Conservation (phyloP, 1,284 basidiomycete species). For the Trametes polyzona region DNA sequence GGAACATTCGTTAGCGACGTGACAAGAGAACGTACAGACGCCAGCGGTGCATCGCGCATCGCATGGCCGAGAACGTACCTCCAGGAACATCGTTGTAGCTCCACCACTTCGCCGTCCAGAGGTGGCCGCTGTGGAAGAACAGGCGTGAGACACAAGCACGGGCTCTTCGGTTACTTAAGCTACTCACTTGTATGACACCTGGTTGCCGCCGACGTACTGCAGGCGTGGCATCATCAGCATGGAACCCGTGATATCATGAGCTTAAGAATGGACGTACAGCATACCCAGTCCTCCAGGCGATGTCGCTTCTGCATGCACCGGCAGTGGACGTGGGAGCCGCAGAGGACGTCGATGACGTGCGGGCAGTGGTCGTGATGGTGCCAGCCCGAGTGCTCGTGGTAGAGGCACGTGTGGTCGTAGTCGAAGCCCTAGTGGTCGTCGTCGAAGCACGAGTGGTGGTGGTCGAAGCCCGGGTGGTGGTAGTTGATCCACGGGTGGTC, state of each 20-base stretch:
- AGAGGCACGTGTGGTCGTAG: neutral
- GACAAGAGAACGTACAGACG: too few relatives aligned
- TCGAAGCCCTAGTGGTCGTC: neutral
- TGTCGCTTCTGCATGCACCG: slow-evolving; percentile 48
- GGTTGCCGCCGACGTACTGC: slow-evolving; percentile 51
- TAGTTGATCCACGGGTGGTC: neutral
- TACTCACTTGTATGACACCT: slow-evolving; percentile 43
- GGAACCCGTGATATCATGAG: too few relatives aligned
- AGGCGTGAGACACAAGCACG: neutral
- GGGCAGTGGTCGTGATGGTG: too few relatives aligned
- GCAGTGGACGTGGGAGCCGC: neutral
- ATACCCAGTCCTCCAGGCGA: slow-evolving; percentile 46
- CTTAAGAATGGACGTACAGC: slow-evolving; percentile 44
- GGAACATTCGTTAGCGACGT: neutral
- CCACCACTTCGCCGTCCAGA: slow-evolving; percentile 67
- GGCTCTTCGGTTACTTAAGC: neutral
- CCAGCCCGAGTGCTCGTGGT: neutral
- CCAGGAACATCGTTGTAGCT: slow-evolving; percentile 50
- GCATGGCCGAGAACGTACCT: slow-evolving; percentile 31
- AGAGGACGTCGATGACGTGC: neutral
- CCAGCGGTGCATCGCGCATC: too few relatives aligned
- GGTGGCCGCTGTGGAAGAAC: slow-evolving; percentile 36
- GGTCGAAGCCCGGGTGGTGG: neutral
- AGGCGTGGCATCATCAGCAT: neutral
- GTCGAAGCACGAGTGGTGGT: neutral